Conservation (phyloP, 805 yeast genomes). For the Yarrowia bubula region DNA sequence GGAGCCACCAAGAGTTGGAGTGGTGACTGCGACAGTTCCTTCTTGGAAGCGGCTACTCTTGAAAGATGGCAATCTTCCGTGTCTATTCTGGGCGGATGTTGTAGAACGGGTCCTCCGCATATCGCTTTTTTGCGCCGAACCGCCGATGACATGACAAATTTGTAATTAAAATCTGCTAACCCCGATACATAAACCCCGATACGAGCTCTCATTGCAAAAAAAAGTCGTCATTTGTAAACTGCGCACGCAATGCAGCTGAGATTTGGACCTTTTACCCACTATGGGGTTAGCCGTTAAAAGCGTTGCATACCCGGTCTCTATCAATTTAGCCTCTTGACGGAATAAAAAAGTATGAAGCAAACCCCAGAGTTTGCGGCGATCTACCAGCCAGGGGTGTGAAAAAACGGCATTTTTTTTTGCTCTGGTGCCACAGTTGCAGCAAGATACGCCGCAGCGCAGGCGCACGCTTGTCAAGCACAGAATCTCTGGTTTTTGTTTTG, state of each 20-base stretch:
- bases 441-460: too few species aligned
- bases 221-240: neutral
- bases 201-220: neutral
- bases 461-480: neutral
- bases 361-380: constrained; percentile 1
- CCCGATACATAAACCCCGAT: neutral
- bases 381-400: neutral
- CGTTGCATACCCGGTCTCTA: neutral
- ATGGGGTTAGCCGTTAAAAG: neutral
- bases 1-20: constrained; percentile 47
- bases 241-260: neutral
- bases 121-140: constrained; percentile 32
- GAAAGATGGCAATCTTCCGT: constrained; percentile 41
- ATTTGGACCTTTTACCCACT: neutral
- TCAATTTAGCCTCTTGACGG: neutral
- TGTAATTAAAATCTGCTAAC: neutral
- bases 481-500: neutral
- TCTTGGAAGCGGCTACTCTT: constrained; percentile 49
- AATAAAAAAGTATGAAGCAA: neutral
- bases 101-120: constrained; percentile 62
- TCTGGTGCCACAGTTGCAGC: neutral
- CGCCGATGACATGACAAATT: neutral
- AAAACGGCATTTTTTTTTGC: too few species aligned
- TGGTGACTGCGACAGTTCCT: constrained; percentile 26
- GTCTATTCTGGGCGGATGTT: constrained; percentile 68